Evolutionary conservation across 208 protist genomes (phyloP), one percentile per base, ranked within the genome.

Genomic region (Leishmania gerbilli): DNA sequence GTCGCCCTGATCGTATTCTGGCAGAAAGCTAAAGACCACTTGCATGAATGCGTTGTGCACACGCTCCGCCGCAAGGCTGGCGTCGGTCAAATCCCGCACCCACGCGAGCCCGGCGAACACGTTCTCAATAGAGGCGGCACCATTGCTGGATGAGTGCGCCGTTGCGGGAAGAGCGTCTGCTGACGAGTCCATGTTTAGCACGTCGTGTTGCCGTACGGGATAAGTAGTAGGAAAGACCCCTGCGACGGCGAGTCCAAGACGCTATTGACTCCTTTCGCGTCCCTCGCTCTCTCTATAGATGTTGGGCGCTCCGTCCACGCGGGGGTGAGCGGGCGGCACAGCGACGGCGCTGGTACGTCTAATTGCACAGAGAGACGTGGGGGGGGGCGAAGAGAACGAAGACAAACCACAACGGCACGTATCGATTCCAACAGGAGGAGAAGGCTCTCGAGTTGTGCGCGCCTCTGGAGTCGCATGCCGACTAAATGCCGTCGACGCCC

Each of bases 41-140:
- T 92, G 79, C 27, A 88, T 84, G 64, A 97, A 97, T 31, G 90
- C 91, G 31, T 88, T 84, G 80, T 97, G 90, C 71, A 97, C 87
- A 31, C 87, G 84, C 31, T 93, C 89, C 13, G 92, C 81, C 42
- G 82, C 85, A 21, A 95, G 84, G 15, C 87, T 83, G 55, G 93
- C 90, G 80, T 97, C 93, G 0, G 89, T 94, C 42, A 97, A 75
- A 65, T 74, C 87, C 40, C 62, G 81, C 42, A 95, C 92, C 92
- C 93, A 97, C 78, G 88, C 83, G 0, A 90, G 80, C 1, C 84
- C 84, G 3, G 91, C 83, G 19, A 95, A 86, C 27, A 95, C 71
- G 45, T 93, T 87, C 67, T 95, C 90, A 40, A 95, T 92, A 60
- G 82, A 84, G 21, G 77, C 49, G 11, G 74, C 3, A 21, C 53